Percentiles rank a stretch among this genome's conserved stretches.
phyloP scores from a whole-genome alignment of 805 yeast species.

The Saitoella complicata region DNA sequence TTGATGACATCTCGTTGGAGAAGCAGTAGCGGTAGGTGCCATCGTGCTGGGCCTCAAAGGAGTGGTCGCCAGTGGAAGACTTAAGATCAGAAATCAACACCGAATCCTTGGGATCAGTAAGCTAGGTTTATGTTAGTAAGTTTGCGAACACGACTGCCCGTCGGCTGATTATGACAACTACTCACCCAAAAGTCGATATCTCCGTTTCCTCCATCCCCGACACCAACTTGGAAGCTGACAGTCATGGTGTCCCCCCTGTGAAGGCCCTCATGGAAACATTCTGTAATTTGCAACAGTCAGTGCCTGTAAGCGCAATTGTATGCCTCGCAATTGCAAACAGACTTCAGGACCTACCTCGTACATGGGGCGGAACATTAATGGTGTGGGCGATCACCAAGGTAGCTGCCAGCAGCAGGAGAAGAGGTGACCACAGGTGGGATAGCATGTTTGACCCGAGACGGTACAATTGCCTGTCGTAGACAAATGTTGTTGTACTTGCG shows the following conservation, averaged over 20 bases:
- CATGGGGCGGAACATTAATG: too few species aligned
- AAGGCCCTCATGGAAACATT: slow-evolving; percentile 71
- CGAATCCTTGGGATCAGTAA: slow-evolving; percentile 35
- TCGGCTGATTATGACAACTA: slow-evolving; percentile 1
- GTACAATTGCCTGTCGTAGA: too few species aligned
- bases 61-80: slow-evolving; percentile 67
- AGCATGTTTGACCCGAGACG: too few species aligned
- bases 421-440: too few species aligned
- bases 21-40: slow-evolving; percentile 85
- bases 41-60: slow-evolving; percentile 41
- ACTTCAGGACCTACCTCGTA: too few species aligned
- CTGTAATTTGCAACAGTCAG: slow-evolving; percentile 1
- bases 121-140: slow-evolving; percentile 30
- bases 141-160: slow-evolving; percentile 19
- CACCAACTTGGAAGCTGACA: slow-evolving; percentile 83
- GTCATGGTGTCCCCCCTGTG: slow-evolving; percentile 74
- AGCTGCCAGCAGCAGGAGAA: too few species aligned
- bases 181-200: slow-evolving; percentile 12
- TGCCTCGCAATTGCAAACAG: too few species aligned
- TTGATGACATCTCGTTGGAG: slow-evolving; percentile 62
- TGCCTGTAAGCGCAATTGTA: too few species aligned
- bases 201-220: slow-evolving; percentile 36
- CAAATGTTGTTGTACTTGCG: too few species aligned
- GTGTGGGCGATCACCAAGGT: too few species aligned
- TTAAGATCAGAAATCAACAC: slow-evolving; percentile 31